phyloP scores from a whole-genome alignment of 495 filamentous ascomycete genomes.

The Collariella sp. region DNA sequence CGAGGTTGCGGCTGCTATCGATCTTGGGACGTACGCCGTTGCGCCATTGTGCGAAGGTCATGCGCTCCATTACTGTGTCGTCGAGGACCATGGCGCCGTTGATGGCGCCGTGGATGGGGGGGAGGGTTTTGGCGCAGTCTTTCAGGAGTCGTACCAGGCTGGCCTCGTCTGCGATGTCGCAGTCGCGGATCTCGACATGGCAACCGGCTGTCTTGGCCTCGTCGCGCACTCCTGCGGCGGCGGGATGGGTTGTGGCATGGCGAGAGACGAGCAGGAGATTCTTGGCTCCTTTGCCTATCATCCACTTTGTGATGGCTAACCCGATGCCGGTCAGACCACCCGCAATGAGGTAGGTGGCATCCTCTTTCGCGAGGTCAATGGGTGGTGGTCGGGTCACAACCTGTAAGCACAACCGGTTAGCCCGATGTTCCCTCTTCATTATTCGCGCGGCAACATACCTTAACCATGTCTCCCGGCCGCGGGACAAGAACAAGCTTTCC shows the following conservation, averaged over 20 bases:
- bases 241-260: background rate
- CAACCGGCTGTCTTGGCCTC: background rate
- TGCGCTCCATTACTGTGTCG: no score
- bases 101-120: no score
- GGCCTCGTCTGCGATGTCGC: background rate
- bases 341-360: constrained; percentile 40
- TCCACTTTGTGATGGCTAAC: constrained; percentile 39
- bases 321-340: constrained; percentile 52
- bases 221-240: background rate
- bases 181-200: background rate
- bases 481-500: constrained; percentile 41
- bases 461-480: no score
- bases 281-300: constrained; percentile 43
- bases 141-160: no score
- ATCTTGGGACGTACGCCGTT: no score
- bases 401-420: no score
- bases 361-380: background rate
- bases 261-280: constrained; percentile 43
- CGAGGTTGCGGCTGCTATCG: no score
- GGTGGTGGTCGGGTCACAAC: background rate
- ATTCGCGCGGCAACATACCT: no score
- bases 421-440: no score
- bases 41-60: no score
- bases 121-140: no score
- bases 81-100: no score